Evolutionary conservation across 2,329 filamentous ascomycete genomes (phyloP).

Genomic region (Chaetomiaceae sp.): DNA sequence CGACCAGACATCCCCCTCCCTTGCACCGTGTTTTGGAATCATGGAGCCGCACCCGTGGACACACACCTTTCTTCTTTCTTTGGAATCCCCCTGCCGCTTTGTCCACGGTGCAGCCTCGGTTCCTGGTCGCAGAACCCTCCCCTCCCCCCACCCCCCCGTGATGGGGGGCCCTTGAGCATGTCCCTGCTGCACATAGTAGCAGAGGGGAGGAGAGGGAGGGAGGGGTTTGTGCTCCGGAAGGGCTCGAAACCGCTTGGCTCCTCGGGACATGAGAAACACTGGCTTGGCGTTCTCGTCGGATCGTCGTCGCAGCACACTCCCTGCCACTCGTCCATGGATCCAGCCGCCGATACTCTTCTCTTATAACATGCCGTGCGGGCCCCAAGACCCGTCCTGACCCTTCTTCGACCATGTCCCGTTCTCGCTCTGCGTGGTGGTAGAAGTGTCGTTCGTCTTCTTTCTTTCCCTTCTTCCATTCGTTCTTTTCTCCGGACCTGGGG

Average conservation of each 20-base stretch:
- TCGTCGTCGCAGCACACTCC: constrained; percentile 21
- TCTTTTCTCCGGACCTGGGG: constrained; percentile 32
- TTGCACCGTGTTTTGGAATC: constrained; percentile 38
- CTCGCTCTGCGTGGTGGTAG: constrained; percentile 40
- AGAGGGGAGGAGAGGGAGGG: too few species aligned
- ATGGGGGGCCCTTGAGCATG: neutral
- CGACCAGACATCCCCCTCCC: constrained; percentile 28
- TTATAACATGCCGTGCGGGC: constrained; percentile 29
- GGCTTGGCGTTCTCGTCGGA: constrained; percentile 34
- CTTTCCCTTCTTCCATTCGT: constrained; percentile 41
- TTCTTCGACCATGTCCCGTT: constrained; percentile 37
- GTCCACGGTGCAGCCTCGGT: constrained; percentile 6
- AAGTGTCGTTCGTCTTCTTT: constrained; percentile 32
- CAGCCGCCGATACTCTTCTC: neutral
- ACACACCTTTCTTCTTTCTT: constrained; percentile 20
- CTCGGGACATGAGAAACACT: constrained; percentile 36
- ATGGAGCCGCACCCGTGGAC: constrained; percentile 38
- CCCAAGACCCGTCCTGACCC: constrained; percentile 27
- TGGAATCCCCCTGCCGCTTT: constrained; percentile 5
- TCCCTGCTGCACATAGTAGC: too few species aligned
- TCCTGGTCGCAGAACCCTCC: neutral
- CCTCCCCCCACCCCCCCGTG: constrained; percentile 1
- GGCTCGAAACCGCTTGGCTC: constrained; percentile 27
- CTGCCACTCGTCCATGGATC: neutral
- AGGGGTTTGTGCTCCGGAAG: constrained; percentile 5